A percentile compares a stretch with the other conserved stretches of the same genome.
phyloP scores from a whole-genome alignment of 129 eudicot genomes.

The sunflower (Helianthus annuus) region DNA sequence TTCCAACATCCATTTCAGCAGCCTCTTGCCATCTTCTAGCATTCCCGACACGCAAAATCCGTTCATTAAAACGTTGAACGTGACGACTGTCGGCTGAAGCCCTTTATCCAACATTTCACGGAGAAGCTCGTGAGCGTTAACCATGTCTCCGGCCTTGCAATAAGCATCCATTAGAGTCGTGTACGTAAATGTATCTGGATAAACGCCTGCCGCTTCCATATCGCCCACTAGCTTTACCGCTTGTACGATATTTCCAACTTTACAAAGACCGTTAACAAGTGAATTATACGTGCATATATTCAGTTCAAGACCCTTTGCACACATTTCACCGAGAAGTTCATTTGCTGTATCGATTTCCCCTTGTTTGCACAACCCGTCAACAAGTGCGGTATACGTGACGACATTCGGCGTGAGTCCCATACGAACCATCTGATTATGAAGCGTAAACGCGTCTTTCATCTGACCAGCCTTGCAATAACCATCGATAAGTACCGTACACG shows the following conservation, averaged over 20 bases:
- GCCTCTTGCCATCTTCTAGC: slow-evolving; percentile 79
- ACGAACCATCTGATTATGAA: slow-evolving; percentile 86
- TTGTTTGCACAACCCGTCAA: slow-evolving; percentile 86
- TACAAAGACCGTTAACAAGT: slow-evolving; percentile 89
- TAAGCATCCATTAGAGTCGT: slow-evolving; percentile 93
- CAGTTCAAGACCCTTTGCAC: slow-evolving; percentile 73
- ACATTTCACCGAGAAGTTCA: slow-evolving; percentile 77
- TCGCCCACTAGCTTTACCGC: slow-evolving; percentile 75
- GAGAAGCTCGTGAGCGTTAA: slow-evolving; percentile 71
- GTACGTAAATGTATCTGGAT: slow-evolving; percentile 73
- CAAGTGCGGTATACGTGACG: slow-evolving; percentile 83
- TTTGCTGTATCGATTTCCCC: slow-evolving; percentile 88
- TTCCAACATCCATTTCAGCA: slow-evolving; percentile 95
- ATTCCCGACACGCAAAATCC: slow-evolving; percentile 88
- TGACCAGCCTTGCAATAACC: slow-evolving; percentile 91
- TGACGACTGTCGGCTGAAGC: slow-evolving; percentile 79
- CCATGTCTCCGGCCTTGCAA: slow-evolving; percentile 79
- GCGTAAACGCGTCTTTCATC: slow-evolving; percentile 68
- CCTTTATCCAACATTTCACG: slow-evolving; percentile 71
- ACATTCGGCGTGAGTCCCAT: slow-evolving; percentile 72
- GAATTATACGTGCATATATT: slow-evolving; percentile 79
- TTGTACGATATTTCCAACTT: slow-evolving; percentile 61
- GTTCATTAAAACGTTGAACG: slow-evolving; percentile 90
- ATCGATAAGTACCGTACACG: slow-evolving; percentile 76
- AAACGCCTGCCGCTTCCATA: slow-evolving; percentile 67